phyloP scores from a whole-genome alignment of 2,329 filamentous ascomycete species.

The Endocalyx cinctus region DNA sequence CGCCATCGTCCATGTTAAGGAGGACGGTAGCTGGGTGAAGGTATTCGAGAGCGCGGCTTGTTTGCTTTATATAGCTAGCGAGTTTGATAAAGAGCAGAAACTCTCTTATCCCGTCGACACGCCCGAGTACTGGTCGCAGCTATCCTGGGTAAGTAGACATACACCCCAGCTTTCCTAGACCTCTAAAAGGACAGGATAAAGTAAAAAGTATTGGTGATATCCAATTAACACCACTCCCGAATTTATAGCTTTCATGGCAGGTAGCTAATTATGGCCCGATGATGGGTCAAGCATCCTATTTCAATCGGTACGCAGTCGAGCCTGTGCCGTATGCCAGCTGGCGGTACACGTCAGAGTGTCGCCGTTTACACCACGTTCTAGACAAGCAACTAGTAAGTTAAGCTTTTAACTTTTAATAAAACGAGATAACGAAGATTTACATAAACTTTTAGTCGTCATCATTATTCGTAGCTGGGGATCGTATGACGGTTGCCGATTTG shows the following conservation, averaged over 20 bases:
- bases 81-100: constrained; percentile 20
- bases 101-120: constrained; percentile 16
- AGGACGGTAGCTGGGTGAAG: constrained; percentile 16
- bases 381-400: constrained; percentile 16
- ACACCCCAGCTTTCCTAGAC: too few species aligned
- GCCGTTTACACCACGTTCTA: constrained; percentile 15
- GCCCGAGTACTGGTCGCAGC: constrained; percentile 17
- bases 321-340: constrained; percentile 11
- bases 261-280: constrained; percentile 15
- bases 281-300: constrained; percentile 16
- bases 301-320: constrained; percentile 16
- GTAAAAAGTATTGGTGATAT: too few species aligned
- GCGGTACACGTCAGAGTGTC: constrained; percentile 14
- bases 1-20: constrained; percentile 19
- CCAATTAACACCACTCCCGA: not conserved
- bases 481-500: constrained; percentile 18
- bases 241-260: constrained; percentile 18
- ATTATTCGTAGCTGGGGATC: constrained; percentile 13
- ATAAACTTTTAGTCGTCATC: constrained; percentile 8
- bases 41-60: constrained; percentile 22
- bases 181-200: too few species aligned
- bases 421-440: not conserved
- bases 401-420: not conserved
- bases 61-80: constrained; percentile 17
- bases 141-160: constrained; percentile 21